Evolutionary conservation across 306 rosid genomes (phyloP), one percentile per base, ranked within the genome.

Genomic region (Potentilla sterilis): DNA sequence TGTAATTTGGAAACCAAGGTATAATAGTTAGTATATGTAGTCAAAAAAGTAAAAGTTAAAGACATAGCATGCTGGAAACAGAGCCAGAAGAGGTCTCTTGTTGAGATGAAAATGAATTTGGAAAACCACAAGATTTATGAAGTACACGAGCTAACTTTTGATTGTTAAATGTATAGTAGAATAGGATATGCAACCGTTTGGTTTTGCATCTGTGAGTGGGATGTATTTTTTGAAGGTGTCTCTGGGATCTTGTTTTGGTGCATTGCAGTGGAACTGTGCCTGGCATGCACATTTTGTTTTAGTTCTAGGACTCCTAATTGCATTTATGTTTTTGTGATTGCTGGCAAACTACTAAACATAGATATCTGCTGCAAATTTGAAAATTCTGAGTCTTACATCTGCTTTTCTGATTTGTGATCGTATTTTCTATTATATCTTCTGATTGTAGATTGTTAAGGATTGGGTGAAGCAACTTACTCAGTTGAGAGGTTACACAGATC

Each of bases 381-480:
- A 41, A 19, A 24, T 0, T 21, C 11, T 22, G n/a, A 21, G 16
- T 21, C 44, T 21, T 28, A 42, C 41, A 58, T 10, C 14, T 10
- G 4, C 16, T 46, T 16, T 65, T 13, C 22, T 28, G 37, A 38
- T 67, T 28, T 42, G 4, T 7, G n/a, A 1, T 11, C 28, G 18
- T 40, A 43, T 11, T 72, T 62, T 11, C 7, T 44, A 19, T 49
- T 35, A 73, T 34, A 2, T 52, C 58, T 28, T 81, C 85, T 55
- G 78, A 75, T 80, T 89, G 89, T 73, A 93, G 98, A 85, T 89
- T 84, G 96, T 85, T 15, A 93, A 93, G 84, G 82, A 66, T 78
- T 93, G 98, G 98, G 98, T 93, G 85, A 91, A 91, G 90, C 93
- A 84, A 80, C 85, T 93, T 78, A 93, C 98, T 35, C 87, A 80